Conservation (phyloP, 129 eudicot genomes). For the Chrysanthemum seticuspe region DNA sequence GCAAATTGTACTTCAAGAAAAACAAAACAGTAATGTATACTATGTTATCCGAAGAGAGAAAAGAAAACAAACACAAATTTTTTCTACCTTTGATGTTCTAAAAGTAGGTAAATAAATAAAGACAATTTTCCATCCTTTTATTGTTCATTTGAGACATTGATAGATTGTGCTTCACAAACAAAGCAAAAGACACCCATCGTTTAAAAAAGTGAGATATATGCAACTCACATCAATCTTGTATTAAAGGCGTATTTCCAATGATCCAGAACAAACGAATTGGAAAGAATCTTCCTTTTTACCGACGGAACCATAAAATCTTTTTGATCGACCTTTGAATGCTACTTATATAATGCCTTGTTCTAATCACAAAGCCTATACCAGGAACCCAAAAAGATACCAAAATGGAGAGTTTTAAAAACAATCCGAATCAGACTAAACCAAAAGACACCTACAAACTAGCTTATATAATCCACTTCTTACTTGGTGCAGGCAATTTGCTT, state of each 20-base stretch:
- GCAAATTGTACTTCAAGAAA: constrained; percentile 9
- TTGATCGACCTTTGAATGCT: constrained; percentile 11
- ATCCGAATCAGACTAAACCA: constrained; percentile 33
- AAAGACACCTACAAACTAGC: constrained; percentile 66
- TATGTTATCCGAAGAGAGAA: not conserved
- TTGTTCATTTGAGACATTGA: constrained; percentile 1
- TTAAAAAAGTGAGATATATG: constrained; percentile 22
- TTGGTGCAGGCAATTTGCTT: constrained; percentile 91
- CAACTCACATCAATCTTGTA: constrained; percentile 26
- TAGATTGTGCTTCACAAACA: constrained; percentile 19
- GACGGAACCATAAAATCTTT: constrained; percentile 26
- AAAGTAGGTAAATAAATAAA: constrained; percentile 10
- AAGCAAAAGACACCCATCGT: constrained; percentile 20
- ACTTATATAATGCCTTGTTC: constrained; percentile 28
- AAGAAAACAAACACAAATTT: not conserved
- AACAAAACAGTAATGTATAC: not conserved
- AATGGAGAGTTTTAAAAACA: constrained; percentile 46
- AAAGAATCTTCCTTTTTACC: constrained; percentile 36
- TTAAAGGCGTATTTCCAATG: constrained; percentile 20
- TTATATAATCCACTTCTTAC: constrained; percentile 72
- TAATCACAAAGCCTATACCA: not conserved
- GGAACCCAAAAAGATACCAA: constrained; percentile 13
- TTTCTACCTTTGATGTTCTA: not conserved
- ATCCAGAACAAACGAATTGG: constrained; percentile 30
- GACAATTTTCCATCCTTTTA: not conserved